These are phyloP conservation scores for Citrus australasica DNA, from an alignment of 345 rosid species.

Conservation along the genomic window DNA sequence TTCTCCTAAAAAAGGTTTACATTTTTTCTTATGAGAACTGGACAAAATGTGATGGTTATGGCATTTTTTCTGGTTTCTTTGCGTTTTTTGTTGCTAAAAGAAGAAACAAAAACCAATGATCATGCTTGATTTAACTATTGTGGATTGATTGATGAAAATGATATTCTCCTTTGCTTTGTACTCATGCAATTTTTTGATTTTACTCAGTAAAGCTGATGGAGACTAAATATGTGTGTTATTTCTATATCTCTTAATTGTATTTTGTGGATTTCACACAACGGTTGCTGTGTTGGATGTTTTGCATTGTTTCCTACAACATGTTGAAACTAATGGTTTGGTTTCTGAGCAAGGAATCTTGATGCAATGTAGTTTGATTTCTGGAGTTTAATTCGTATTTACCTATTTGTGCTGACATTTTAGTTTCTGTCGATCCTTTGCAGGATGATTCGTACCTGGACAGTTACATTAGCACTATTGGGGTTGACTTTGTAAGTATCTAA, in stretches of 20 bases:
- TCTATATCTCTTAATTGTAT: background rate
- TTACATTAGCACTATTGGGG: constrained; percentile 92
- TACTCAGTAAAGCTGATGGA: background rate
- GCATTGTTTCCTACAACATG: background rate
- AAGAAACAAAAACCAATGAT: background rate
- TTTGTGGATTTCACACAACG: background rate
- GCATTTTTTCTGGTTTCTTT: background rate
- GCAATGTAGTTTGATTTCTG: background rate
- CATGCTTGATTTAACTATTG: background rate
- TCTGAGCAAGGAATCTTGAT: background rate
- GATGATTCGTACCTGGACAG: constrained; percentile 94
- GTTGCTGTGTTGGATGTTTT: background rate
- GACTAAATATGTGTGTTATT: background rate
- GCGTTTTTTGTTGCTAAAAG: background rate
- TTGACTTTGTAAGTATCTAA: constrained; percentile 71
- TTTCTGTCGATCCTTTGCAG: constrained; percentile 29
- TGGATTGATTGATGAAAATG: background rate
- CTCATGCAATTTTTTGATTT: background rate
- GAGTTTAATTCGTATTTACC: background rate
- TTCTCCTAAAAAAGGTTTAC: background rate
- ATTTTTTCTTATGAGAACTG: background rate
- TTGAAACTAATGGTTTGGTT: background rate
- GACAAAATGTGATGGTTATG: background rate
- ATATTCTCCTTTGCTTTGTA: background rate
- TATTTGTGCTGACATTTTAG: constrained; percentile 1